Evolutionary conservation across 2,329 filamentous ascomycete genomes (phyloP), one percentile per base, ranked within the genome.

Genomic region (Trichoderma simmonsii): DNA sequence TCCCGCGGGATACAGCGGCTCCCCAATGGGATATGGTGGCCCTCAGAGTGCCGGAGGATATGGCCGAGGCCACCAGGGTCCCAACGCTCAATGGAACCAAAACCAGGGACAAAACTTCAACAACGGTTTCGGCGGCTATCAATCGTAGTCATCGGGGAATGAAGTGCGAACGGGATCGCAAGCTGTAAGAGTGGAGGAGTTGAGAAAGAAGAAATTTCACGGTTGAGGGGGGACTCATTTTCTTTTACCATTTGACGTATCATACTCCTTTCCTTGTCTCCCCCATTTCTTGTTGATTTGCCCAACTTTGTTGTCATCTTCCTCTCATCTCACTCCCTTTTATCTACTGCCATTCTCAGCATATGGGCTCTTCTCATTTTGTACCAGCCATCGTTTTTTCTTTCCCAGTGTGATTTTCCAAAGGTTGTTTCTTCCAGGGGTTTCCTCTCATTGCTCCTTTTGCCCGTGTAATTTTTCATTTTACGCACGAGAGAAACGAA

Each of bases 41-140:
- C 91, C 88, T 77, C 88, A 91, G 76, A 96, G 92, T 79, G 92
- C 93, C 77, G 93, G 93, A 77, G 93, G 93, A 73, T 97, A 94
- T 79, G 93, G 93, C 74, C 93, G 94, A 80, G 93, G 93, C 75
- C 88, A 90, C 77, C 86, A 88, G 78, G 85, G 85, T 51, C 86
- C 87, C 54, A 88, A 87, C 75, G 79, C 84, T 74, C 87, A 88
- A 77, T 89, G 88, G 88, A 81, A 82, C 70, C 85, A 87, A 78
- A 82, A 84, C 65, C 84, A 83, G 30, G 84, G 84, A 70, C 88
- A 89, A 79, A 88, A 86, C 80, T 90, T 88, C 80, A 82, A 81
- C 77, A 89, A 88, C 76, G 89, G 88, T 72, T 91, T 90, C 79
- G 86, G 86, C 75, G 86, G 88, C 74, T 91, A 91, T 81, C 89